Percentiles rank a stretch among this genome's conserved stretches.
phyloP scores from a whole-genome alignment of 495 filamentous ascomycete species.

The Evernia prunastri region DNA sequence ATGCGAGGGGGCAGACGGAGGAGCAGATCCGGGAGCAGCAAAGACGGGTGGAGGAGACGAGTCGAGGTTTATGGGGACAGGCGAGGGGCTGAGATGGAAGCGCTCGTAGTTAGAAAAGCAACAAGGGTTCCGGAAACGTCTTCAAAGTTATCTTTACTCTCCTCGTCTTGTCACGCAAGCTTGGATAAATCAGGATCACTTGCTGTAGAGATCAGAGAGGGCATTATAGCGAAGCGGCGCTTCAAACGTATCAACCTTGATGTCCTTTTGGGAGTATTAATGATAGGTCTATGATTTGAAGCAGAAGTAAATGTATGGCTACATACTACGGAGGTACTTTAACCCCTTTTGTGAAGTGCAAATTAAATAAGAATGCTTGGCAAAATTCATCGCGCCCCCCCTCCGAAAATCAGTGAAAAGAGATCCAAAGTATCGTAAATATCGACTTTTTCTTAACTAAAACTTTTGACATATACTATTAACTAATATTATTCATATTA shows the following conservation, averaged over 20 bases:
- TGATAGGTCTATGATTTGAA: no score
- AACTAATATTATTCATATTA: no score
- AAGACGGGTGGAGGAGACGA: conserved; percentile 52
- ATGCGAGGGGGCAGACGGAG: conserved; percentile 59
- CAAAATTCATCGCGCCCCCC: no score
- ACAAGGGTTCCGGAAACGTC: background rate
- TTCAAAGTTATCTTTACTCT: background rate
- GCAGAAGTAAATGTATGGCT: no score
- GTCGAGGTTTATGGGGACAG: conserved; percentile 52
- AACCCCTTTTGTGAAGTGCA: no score
- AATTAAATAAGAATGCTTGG: no score
- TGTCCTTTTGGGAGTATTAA: no score
- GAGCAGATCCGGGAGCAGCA: conserved; percentile 58
- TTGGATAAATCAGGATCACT: background rate
- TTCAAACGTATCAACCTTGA: background rate
- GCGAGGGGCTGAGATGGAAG: conserved; percentile 8
- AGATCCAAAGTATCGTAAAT: no score
- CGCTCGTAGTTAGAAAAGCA: background rate
- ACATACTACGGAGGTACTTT: no score
- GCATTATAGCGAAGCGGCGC: background rate
- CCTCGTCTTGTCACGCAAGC: background rate
- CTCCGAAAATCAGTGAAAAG: no score
- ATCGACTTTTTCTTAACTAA: no score
- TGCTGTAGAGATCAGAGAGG: background rate
- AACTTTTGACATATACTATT: no score